Percentiles rank a stretch among this genome's conserved stretches.
These are phyloP conservation scores for Ciborinia camelliae DNA, from an alignment of 2,329 filamentous ascomycete species.

Conservation along the genomic window DNA sequence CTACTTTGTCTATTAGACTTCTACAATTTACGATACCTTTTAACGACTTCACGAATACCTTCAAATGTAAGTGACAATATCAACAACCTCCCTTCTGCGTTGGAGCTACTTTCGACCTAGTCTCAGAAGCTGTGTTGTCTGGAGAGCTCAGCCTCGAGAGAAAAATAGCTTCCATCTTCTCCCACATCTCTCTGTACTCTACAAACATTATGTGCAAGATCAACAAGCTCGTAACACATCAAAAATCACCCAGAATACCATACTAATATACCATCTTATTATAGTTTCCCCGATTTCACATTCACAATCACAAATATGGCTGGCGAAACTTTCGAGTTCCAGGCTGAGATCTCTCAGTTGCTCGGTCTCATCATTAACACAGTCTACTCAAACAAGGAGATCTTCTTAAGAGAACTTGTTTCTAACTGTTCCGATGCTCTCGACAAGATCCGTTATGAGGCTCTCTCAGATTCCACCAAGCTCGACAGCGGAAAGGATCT, in stretches of 20 bases:
- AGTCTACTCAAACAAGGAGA: conserved; percentile 99
- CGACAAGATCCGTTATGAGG: conserved; percentile 99
- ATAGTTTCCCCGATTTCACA: conserved; percentile 19
- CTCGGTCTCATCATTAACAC: conserved; percentile 99
- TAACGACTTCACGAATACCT: conserved; percentile 20
- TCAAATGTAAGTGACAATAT: conserved; percentile 15
- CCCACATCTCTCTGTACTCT: not conserved
- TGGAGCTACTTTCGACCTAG: not conserved
- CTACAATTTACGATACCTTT: not conserved
- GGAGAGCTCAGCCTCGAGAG: conserved; percentile 1
- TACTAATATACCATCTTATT: conserved; percentile 1
- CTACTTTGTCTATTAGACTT: conserved; percentile 15
- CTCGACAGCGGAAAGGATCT: conserved; percentile 97
- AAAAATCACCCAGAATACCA: not conserved
- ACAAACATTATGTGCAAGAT: not conserved
- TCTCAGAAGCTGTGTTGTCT: not conserved
- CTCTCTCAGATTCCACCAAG: conserved; percentile 94
- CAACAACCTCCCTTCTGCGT: not conserved
- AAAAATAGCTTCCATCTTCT: not conserved
- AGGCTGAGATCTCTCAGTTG: conserved; percentile 99
- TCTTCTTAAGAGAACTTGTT: conserved; percentile 97
- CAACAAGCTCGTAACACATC: not conserved
- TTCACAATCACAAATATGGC: conserved; percentile 63
- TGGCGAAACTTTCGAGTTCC: conserved; percentile 97
- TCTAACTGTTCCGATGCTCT: conserved; percentile 98